Evolutionary conservation across 2,329 filamentous ascomycete species (phyloP), one percentile per base, ranked within the genome.

Genomic region (Epichloe hybrida): DNA sequence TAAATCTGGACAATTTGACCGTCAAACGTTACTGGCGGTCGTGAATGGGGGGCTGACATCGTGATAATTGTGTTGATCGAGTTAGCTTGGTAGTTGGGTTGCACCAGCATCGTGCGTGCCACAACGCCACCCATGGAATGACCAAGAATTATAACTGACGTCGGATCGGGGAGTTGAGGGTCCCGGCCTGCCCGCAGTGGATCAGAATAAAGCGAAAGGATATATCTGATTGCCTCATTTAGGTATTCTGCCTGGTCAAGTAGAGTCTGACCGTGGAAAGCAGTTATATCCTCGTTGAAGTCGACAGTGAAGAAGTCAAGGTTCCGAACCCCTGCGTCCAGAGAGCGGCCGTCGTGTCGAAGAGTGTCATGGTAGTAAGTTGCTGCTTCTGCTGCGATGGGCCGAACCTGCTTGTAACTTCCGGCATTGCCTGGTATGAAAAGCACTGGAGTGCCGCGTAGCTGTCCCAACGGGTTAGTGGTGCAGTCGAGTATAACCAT

Each of bases 121-220:
- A 97, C 93, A 52, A 98, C 86, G 37, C 93, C 93, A 51, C 93
- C 93, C 93, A 98, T 98, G 0, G 93, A 98, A 67, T 98, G 93
- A 12, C 93, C 93, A 50, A 98, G 72, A 45, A 98, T 79, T 56
- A 98, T 90, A 53, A 98, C 91, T 0, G 93, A 96, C 37, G 86
- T 94, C 1, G 93, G 93, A 64, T 98, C 91, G 4, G 93, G 93
- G 13, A 97, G 73, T 53, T 83, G 77, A 2, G 84, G 75, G 61
- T 94, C 86, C 62, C 90, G 81, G 50, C 81, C 72, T 5, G 84
- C 85, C 55, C 86, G 83, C 54, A 83, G 80, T 2, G 91, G 88
- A 59, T 96, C 91, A 60, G 95, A 87, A 61, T 98, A 98, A 20
- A 98, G 77, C 0, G 93, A 95, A 46, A 98, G 76, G 50, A 98